Percentiles rank a stretch among this genome's conserved stretches.
Evolutionary conservation across 2,329 filamentous ascomycete species (phyloP).

Genomic region (Aspergillus fumigatiaffinis): DNA sequence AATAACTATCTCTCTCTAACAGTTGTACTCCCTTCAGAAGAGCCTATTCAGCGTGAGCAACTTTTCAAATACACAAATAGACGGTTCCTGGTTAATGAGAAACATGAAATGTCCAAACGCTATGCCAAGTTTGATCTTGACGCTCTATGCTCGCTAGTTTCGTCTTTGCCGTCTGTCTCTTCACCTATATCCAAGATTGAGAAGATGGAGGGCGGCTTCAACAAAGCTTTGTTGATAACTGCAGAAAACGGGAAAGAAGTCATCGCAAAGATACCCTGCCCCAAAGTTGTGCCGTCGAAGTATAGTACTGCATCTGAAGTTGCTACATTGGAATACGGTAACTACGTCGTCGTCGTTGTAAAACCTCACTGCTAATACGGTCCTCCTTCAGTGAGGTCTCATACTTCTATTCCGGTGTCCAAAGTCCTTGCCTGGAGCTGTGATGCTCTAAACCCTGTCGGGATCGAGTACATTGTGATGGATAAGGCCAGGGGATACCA

Average conservation of each 20-base stretch:
- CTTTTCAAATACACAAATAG: constrained; percentile 27
- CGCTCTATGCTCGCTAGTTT: constrained; percentile 24
- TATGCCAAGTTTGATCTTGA: constrained; percentile 28
- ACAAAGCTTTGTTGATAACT: constrained; percentile 23
- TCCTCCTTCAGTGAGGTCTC: constrained; percentile 17
- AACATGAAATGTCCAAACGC: constrained; percentile 18
- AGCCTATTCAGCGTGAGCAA: constrained; percentile 2
- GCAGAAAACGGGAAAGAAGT: constrained; percentile 18
- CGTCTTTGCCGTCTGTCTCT: constrained; percentile 10
- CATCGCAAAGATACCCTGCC: constrained; percentile 21
- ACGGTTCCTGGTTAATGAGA: constrained; percentile 26
- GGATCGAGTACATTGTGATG: constrained; percentile 35
- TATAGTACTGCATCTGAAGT: constrained; percentile 24
- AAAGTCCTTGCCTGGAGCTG: constrained; percentile 26
- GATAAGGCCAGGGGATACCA: constrained; percentile 27
- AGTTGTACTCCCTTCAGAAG: neutral
- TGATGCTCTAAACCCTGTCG: constrained; percentile 25
- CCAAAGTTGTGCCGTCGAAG: constrained; percentile 11
- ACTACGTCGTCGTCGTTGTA: too few relatives aligned
- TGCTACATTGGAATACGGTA: constrained; percentile 22
- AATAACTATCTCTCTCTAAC: neutral
- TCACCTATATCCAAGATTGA: constrained; percentile 26
- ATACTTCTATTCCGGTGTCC: constrained; percentile 21
- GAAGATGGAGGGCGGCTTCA: constrained; percentile 28
- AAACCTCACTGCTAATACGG: neutral